Evolutionary conservation across 192 early-diverging fungal genomes (phyloP).

Genomic region (Podila clonocystis): DNA sequence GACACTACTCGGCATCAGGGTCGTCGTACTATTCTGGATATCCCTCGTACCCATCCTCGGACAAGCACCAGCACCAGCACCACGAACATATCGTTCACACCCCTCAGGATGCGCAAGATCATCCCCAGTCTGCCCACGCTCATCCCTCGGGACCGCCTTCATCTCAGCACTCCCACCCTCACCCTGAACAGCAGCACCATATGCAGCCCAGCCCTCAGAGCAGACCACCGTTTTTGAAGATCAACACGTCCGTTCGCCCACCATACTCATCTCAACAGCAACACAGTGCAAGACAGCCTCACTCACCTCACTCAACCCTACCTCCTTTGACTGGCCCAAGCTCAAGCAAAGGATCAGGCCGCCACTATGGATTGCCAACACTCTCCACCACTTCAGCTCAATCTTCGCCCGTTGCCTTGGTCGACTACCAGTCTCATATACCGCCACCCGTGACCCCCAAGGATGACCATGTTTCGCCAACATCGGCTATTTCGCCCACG

Average conservation of each 20-base stretch:
- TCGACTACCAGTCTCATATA: slow-evolving; percentile 45
- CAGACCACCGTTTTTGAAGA: slow-evolving; percentile 36
- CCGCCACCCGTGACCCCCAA: slow-evolving; percentile 45
- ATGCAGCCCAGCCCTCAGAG: slow-evolving; percentile 36
- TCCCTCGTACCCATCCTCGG: slow-evolving; percentile 2
- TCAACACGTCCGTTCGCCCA: slow-evolving; percentile 37
- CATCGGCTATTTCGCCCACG: slow-evolving; percentile 41
- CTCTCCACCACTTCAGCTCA: slow-evolving; percentile 24
- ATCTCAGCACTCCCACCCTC: not conserved
- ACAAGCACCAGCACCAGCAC: slow-evolving; percentile 27
- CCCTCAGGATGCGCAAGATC: slow-evolving; percentile 25
- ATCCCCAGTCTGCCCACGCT: slow-evolving; percentile 4
- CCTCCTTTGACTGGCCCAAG: slow-evolving; percentile 24
- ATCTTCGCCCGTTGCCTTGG: slow-evolving; percentile 28
- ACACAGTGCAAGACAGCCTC: slow-evolving; percentile 23
- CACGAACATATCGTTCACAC: slow-evolving; percentile 16
- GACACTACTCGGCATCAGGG: not conserved
- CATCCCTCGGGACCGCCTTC: not conserved
- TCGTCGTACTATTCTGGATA: slow-evolving; percentile 15
- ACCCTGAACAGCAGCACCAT: slow-evolving; percentile 11
- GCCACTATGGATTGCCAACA: slow-evolving; percentile 28
- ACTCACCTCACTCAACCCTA: slow-evolving; percentile 38
- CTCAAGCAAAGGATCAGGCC: slow-evolving; percentile 14
- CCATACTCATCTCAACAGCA: slow-evolving; percentile 6
- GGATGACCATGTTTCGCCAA: slow-evolving; percentile 42